A percentile compares a stretch with the other conserved stretches of the same genome.
Evolutionary conservation across 163 green algal genomes (phyloP).

Genomic region (Prototheca wickerhamii): DNA sequence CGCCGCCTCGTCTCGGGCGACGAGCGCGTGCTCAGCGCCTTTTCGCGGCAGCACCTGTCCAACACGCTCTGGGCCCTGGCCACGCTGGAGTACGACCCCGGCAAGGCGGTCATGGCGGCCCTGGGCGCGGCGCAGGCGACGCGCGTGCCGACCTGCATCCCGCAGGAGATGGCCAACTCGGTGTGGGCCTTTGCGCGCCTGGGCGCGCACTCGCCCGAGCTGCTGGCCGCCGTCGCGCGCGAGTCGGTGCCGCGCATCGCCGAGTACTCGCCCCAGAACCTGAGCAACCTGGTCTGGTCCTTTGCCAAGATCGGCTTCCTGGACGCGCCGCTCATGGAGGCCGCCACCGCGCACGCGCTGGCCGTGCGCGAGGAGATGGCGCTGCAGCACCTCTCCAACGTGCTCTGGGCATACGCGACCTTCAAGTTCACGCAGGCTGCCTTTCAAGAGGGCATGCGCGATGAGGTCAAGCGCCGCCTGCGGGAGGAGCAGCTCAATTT

Average conservation of each 20-base stretch:
- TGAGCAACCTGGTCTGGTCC: slow-evolving; percentile 9
- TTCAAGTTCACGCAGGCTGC: slow-evolving; percentile 3
- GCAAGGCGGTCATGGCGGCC: slow-evolving; percentile 21
- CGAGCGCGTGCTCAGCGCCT: slow-evolving; percentile 2
- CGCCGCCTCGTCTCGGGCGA: slow-evolving; percentile 17
- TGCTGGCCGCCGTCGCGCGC: slow-evolving; percentile 31
- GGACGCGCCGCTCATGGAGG: slow-evolving; percentile 11
- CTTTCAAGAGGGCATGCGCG: not conserved
- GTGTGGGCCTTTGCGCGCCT: slow-evolving; percentile 32
- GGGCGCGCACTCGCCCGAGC: slow-evolving; percentile 9
- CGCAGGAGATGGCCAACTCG: slow-evolving; percentile 45
- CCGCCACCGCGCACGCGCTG: not conserved
- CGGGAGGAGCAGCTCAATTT: slow-evolving; percentile 25
- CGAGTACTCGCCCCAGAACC: slow-evolving; percentile 23
- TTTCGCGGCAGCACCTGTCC: slow-evolving; percentile 37
- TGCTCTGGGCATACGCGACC: slow-evolving; percentile 29
- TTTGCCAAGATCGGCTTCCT: slow-evolving; percentile 16
- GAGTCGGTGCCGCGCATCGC: slow-evolving; percentile 12
- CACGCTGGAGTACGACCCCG: slow-evolving; percentile 23
- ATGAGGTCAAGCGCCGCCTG: slow-evolving; percentile 23
- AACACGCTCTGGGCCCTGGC: slow-evolving; percentile 35
- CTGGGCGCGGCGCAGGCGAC: slow-evolving; percentile 27
- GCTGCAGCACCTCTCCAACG: slow-evolving; percentile 37
- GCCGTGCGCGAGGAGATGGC: slow-evolving; percentile 19
- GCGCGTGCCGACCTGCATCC: slow-evolving; percentile 24